Base-by-base conservation (phyloP, 208 protist species). In the Leptomonas pyrrhocoris region DNA sequence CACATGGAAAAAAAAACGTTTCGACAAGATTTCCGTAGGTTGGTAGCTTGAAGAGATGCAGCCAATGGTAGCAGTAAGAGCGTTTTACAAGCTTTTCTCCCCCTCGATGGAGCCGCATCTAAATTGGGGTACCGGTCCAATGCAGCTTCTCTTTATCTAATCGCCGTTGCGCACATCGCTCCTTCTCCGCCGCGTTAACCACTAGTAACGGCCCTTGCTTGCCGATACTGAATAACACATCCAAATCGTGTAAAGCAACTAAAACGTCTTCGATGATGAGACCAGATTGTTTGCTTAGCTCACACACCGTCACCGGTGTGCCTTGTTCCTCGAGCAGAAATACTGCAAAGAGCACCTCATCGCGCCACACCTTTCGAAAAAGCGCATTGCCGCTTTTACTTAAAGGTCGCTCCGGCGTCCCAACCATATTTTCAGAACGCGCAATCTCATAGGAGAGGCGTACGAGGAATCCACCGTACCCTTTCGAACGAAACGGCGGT, bases 401-500 rank as follows among this genome's bases (percentile, higher is more conserved):
- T 27, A 94, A 58, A 4, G 85, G 88, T 16, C 85, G 83, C 67
- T 94, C 88, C 3, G 88, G 85, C 2, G 85, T 89, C 28, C 85
- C 85, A 0, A 83, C 72, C 66, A 83, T 70, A 27, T 75, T 76
- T 34, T 94, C 88, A 30, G 73, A 68, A 8, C 83, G 75, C 16
- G 77, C 83, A n/a, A 94, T 78, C 60, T 91, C 83, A 63, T 91
- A 94, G 25, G 85, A 91, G 6, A 94, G 74, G 12, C 87, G 78
- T 16, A 81, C 82, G 9, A 93, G 66, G 68, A 91, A 80, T 15
- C 81, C 62, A 19, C 85, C 88, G 55, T 94, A 91, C 6, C 83
- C 85, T 59, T 90, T 91, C 12, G 77, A 74, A 27, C 83, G 77
- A 40, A 86, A 94, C 6, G 85, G 88, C 16, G 85, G 85, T 5